Base-by-base conservation (phyloP, 768 basidiomycete genomes). In the Hortiboletus campestris region DNA sequence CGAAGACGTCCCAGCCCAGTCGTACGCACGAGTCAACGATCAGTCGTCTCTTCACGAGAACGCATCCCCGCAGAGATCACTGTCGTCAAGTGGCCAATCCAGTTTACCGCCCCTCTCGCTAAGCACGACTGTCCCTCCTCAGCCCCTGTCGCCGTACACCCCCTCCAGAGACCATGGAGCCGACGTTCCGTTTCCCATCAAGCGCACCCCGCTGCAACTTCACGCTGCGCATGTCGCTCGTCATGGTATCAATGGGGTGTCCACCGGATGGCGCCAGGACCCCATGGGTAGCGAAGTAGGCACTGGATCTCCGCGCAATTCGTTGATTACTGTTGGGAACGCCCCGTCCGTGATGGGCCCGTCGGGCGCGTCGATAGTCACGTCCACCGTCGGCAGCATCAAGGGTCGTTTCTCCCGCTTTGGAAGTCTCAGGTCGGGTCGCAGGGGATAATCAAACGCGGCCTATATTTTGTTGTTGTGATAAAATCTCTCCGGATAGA, bases 171-270 rank as follows among this genome's bases (percentile, higher is more conserved):
- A 56, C 1, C 28, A 7, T 3, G 47, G 34, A 2, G 29, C 6
- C 4, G 71, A 68, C 7, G 10, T 43, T 25, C 20, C 44, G 13
- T 53, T 56, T 6, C 63, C 75, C 28, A 60, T 71, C 50, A 85
- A 85, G 60, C 85, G 85, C 62, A 91, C 91, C 0, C 88, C 88
- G 3, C 75, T 94, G 19, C 90, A 92, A 60, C 79, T 87, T 17
- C 88, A 91, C 58, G 78, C 93, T 0, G 91, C 90, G 6, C 86
- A 92, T 60, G 78, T 94, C 7, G 84, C 91, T 17, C 80, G 88
- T 28, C 89, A 93, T 64, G 91, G 91, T 11, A 87, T 94, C 70
- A 86, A 84, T 43, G 90, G 87, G 1, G 85, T 94, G 6, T 81
- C 90, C 28, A 89, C 88, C 1, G 87, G 87, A 8, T 89, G 88